Percentiles rank a stretch among this genome's conserved stretches.
These are phyloP conservation scores for Tanozyma kutaoensis DNA, from an alignment of 805 yeast genomes.

Conservation along the genomic window DNA sequence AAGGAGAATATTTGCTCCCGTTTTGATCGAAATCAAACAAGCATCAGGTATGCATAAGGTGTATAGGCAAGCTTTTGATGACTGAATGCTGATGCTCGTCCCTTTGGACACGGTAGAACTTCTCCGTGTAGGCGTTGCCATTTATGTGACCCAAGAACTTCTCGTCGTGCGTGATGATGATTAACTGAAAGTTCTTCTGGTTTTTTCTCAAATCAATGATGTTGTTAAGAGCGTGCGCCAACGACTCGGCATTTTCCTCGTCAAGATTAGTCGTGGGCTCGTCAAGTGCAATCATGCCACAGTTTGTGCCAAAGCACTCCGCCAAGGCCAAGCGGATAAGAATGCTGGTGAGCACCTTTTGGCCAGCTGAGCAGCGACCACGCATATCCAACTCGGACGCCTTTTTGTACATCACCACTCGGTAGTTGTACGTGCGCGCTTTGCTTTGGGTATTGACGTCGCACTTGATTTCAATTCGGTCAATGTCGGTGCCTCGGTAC, in stretches of 20 bases:
- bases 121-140: constrained; percentile 77
- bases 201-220: constrained; percentile 63
- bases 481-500: constrained; percentile 91
- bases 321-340: constrained; percentile 85
- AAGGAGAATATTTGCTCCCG: no score
- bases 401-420: constrained; percentile 91
- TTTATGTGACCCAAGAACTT: constrained; percentile 75
- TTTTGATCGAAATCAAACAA: no score
- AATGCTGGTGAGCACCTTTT: constrained; percentile 85
- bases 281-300: constrained; percentile 93
- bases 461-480: constrained; percentile 73
- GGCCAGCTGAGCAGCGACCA: constrained; percentile 97
- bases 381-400: constrained; percentile 94
- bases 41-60: constrained; percentile 24
- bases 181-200: constrained; percentile 85
- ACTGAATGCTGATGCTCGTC: constrained; percentile 72
- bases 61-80: constrained; percentile 38
- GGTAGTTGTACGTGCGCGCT: constrained; percentile 69
- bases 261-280: constrained; percentile 97
- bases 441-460: constrained; percentile 46
- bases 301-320: constrained; percentile 88
- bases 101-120: constrained; percentile 70
- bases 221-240: constrained; percentile 66
- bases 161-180: constrained; percentile 95
- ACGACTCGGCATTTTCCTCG: constrained; percentile 73